These are phyloP conservation scores for Kwoniella bestiolae DNA, from an alignment of 768 basidiomycete species.

Conservation along the genomic window DNA sequence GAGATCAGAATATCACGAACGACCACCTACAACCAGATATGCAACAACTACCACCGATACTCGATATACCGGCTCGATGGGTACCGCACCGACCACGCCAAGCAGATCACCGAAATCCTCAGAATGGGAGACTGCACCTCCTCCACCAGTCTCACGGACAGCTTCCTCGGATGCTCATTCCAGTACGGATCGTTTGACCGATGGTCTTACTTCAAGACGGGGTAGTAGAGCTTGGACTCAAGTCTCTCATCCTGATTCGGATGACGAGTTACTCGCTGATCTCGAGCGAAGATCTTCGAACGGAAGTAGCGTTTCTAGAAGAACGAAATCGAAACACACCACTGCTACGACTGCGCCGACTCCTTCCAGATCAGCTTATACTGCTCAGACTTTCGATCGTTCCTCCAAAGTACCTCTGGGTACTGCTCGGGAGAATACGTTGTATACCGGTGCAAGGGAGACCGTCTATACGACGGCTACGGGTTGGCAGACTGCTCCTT, in stretches of 20 bases:
- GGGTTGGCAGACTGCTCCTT: slow-evolving; percentile 36
- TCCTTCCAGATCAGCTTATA: slow-evolving; percentile 3
- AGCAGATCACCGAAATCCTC: slow-evolving; percentile 14
- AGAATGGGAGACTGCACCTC: slow-evolving; percentile 32
- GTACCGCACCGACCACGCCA: slow-evolving; percentile 4
- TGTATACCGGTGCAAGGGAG: slow-evolving; percentile 35
- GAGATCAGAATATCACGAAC: slow-evolving; percentile 10
- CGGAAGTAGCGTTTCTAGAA: slow-evolving; percentile 28
- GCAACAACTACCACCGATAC: slow-evolving; percentile 4
- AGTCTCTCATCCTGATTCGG: slow-evolving; percentile 45
- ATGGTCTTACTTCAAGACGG: slow-evolving; percentile 11
- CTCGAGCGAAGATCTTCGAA: slow-evolving; percentile 45
- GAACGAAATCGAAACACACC: slow-evolving; percentile 11
- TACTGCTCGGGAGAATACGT: slow-evolving; percentile 32
- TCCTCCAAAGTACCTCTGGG: slow-evolving; percentile 21
- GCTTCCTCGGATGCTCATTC: slow-evolving; percentile 6
- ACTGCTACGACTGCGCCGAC: neutral
- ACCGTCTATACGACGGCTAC: slow-evolving; percentile 38
- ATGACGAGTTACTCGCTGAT: slow-evolving; percentile 40
- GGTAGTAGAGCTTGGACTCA: slow-evolving; percentile 31
- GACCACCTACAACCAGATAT: slow-evolving; percentile 17
- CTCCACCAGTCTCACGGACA: slow-evolving; percentile 36
- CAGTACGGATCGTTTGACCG: slow-evolving; percentile 12
- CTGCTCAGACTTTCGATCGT: slow-evolving; percentile 9
- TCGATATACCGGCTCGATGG: slow-evolving; percentile 4